Evolutionary conservation across 169 alveolate genomes (phyloP).

Genomic region (Cryptosporidium meleagridis): DNA sequence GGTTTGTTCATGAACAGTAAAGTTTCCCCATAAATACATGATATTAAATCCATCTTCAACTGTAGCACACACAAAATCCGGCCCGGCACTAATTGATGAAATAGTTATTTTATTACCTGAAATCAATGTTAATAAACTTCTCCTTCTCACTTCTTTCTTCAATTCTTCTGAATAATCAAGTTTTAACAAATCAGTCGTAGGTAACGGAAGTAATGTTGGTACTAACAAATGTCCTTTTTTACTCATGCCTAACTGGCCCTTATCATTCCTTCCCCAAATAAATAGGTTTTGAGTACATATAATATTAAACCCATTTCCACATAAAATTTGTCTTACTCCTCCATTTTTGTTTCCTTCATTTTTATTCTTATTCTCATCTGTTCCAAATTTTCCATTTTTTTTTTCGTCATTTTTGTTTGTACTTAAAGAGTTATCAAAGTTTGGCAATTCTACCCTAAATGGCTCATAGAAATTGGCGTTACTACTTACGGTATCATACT

Average conservation of each 20-base stretch:
- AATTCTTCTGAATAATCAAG: slow-evolving; percentile 31
- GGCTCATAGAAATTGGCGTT: slow-evolving; percentile 69
- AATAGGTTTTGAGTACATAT: slow-evolving; percentile 46
- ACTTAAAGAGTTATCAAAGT: background rate
- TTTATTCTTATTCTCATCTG: background rate
- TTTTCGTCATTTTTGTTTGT: background rate
- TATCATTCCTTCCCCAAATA: slow-evolving; percentile 74
- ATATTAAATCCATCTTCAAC: slow-evolving; percentile 69
- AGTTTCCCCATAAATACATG: slow-evolving; percentile 73
- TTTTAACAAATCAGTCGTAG: slow-evolving; percentile 49
- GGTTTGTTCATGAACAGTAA: slow-evolving; percentile 41
- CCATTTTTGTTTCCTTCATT: slow-evolving; percentile 24
- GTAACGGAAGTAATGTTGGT: slow-evolving; percentile 45
- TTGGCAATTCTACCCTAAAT: slow-evolving; percentile 42
- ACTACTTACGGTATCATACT: slow-evolving; percentile 12
- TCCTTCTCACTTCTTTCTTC: slow-evolving; percentile 68
- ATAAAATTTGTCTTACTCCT: slow-evolving; percentile 62
- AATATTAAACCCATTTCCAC: slow-evolving; percentile 73
- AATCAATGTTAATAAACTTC: slow-evolving; percentile 47
- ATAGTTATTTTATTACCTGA: slow-evolving; percentile 56
- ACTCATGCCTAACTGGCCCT: slow-evolving; percentile 69
- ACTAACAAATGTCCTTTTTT: slow-evolving; percentile 43
- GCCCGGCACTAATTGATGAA: slow-evolving; percentile 75
- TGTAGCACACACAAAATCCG: slow-evolving; percentile 67
- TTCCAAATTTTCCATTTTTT: background rate